Evolutionary conservation across 768 basidiomycete species (phyloP), one percentile per base, ranked within the genome.

Genomic region (Chalciporus piperatus): DNA sequence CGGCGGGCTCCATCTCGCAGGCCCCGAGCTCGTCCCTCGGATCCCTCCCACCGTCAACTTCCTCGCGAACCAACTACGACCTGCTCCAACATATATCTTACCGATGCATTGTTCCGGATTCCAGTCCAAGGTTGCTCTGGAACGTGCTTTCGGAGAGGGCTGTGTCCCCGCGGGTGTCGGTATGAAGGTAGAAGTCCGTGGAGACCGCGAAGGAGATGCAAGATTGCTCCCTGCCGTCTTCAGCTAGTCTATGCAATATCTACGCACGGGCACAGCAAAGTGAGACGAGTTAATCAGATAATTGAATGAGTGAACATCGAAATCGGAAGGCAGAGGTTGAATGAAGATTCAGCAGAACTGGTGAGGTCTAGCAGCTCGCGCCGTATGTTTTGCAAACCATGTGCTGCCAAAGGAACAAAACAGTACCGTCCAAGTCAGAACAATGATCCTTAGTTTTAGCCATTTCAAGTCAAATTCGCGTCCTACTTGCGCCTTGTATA

Each of bases 71-170:
- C 60, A 76, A 47, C 68, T 92, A 27, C 64, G 56, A 7, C 88
- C 89, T 11, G 66, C 81, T 0, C 89, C 88, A 1, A 76, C 74
- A 1, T 92, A 85, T 56, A 68, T 92, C 41, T 73, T 92, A 0
- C 91, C 90, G 0, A 87, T 93, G 83, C 92, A 93, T 63, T 93
- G 91, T 59, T 82, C 87, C 3, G 90, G 90, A 4, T 89, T 92
- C 61, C 75, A 77, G n/a, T 78, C 79, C 32, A 91, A 92, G 66
- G 64, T 89, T 8, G 87, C 84, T 2, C 67, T 93, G 59, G 82
- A 84, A 62, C 66, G 69, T 6, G 87, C 78, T 3, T 74, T 94
- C 16, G 90, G 89, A 19, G 81, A 87, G 47, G 82, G 82, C 1
- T 85, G 85, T 59, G 88, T 93, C 12, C 87, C 90, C 0, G 86